A percentile compares a stretch with the other conserved stretches of the same genome.
These are phyloP conservation scores for Megacollybia marginata DNA, from an alignment of 768 basidiomycete genomes.

Conservation along the genomic window DNA sequence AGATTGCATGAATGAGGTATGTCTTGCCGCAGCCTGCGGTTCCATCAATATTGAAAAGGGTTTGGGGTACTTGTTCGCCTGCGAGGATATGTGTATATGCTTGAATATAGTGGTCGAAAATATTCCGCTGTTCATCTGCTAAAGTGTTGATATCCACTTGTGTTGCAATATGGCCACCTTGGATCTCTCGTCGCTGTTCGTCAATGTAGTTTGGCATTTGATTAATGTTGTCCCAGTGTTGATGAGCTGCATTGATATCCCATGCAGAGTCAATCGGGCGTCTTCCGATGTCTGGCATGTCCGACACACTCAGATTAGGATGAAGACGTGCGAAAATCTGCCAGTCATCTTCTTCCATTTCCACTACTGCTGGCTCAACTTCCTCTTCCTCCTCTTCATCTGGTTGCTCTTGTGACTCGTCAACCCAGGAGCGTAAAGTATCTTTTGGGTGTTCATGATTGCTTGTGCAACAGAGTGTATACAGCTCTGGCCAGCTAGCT, in stretches of 20 bases:
- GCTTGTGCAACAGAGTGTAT: neutral
- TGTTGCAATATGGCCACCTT: neutral
- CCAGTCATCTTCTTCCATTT: neutral
- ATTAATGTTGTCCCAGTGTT: neutral
- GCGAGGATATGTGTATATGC: neutral
- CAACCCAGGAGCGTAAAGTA: neutral
- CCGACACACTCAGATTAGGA: neutral
- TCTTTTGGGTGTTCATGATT: neutral
- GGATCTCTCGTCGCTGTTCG: neutral
- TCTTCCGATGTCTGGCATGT: neutral
- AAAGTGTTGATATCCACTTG: neutral
- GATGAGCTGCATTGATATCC: neutral
- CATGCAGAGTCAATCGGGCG: neutral
- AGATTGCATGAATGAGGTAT: neutral
- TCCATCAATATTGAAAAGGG: neutral
- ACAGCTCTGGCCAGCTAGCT: neutral
- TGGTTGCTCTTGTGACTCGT: neutral
- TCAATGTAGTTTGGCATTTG: neutral
- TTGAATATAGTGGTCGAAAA: neutral
- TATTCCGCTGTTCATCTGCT: neutral
- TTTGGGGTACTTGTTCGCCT: neutral
- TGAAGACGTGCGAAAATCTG: neutral
- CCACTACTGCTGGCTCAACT: neutral
- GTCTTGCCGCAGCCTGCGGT: neutral
- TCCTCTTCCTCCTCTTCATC: neutral